Conservation (phyloP, 371 early-diverging fungal species). For the Mortierella sp. region DNA sequence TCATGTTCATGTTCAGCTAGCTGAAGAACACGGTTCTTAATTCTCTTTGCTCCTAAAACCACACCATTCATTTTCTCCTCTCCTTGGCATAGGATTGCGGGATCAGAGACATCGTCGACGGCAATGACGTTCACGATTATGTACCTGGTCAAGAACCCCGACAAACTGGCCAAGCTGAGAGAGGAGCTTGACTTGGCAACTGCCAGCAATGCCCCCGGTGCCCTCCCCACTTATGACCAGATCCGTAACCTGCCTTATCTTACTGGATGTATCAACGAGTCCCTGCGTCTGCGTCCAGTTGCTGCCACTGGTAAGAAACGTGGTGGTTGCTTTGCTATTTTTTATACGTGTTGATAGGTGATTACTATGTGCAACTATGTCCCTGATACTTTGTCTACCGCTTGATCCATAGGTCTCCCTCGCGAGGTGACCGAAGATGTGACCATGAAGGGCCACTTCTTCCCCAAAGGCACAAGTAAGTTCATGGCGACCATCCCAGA, state of each 20-base stretch:
- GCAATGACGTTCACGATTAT: slow-evolving; percentile 43
- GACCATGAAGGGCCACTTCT: slow-evolving; percentile 19
- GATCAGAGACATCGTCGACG: slow-evolving; percentile 50
- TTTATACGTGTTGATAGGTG: no score
- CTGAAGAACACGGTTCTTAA: no score
- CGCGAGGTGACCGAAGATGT: slow-evolving; percentile 38
- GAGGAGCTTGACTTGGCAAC: slow-evolving; percentile 34
- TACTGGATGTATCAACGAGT: slow-evolving; percentile 43
- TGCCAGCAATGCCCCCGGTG: slow-evolving; percentile 22
- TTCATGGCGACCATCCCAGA: neutral
- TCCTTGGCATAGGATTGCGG: slow-evolving; percentile 26
- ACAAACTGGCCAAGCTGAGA: slow-evolving; percentile 12
- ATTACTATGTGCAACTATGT: no score
- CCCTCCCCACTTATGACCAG: slow-evolving; percentile 41
- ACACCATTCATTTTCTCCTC: neutral
- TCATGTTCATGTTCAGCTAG: no score
- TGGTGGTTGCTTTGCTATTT: neutral
- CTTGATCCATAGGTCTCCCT: slow-evolving; percentile 24
- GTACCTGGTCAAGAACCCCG: slow-evolving; percentile 32
- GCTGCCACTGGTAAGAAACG: slow-evolving; percentile 36
- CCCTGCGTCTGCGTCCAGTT: slow-evolving; percentile 45
- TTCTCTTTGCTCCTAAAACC: no score
- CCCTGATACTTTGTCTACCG: neutral
- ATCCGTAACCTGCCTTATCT: slow-evolving; percentile 39
- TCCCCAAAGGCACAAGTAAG: slow-evolving; percentile 49